A percentile compares a stretch with the other conserved stretches of the same genome.
phyloP scores from a whole-genome alignment of 2,329 filamentous ascomycete species.

The Pestalotiopsis sp. region DNA sequence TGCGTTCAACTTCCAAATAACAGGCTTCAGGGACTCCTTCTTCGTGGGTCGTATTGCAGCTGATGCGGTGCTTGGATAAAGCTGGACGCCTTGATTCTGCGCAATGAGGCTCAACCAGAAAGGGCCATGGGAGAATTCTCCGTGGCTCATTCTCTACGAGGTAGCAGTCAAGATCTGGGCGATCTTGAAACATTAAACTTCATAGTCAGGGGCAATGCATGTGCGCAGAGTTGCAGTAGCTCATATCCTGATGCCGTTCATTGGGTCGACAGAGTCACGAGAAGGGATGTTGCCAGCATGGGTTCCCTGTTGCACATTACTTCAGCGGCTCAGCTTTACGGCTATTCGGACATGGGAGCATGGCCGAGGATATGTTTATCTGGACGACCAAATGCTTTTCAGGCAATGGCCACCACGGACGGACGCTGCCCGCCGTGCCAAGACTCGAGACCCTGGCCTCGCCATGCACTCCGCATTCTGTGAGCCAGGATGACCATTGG shows the following conservation, averaged over 20 bases:
- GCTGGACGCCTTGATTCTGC: too few species aligned
- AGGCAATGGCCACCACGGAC: neutral
- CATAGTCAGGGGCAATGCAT: neutral
- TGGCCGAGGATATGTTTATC: neutral
- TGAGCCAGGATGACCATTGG: neutral
- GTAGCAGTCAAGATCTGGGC: neutral
- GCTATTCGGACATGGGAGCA: neutral
- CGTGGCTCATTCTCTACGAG: neutral
- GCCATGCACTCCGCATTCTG: slow-evolving; percentile 8
- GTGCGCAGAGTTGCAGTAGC: neutral
- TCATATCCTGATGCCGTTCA: neutral
- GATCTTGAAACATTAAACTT: neutral
- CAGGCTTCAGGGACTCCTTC: neutral
- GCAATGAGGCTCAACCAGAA: slow-evolving; percentile 5
- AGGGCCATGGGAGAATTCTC: neutral
- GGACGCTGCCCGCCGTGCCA: slow-evolving; percentile 1
- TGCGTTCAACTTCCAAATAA: neutral
- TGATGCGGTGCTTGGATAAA: neutral
- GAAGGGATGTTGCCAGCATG: neutral
- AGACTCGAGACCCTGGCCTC: neutral
- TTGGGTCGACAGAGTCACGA: neutral
- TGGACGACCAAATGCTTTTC: neutral
- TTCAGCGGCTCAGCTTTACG: neutral
- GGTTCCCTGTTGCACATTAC: neutral
- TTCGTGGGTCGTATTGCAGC: neutral